Evolutionary conservation across 495 filamentous ascomycete genomes (phyloP).

Genomic region (Penicillium goetzii): DNA sequence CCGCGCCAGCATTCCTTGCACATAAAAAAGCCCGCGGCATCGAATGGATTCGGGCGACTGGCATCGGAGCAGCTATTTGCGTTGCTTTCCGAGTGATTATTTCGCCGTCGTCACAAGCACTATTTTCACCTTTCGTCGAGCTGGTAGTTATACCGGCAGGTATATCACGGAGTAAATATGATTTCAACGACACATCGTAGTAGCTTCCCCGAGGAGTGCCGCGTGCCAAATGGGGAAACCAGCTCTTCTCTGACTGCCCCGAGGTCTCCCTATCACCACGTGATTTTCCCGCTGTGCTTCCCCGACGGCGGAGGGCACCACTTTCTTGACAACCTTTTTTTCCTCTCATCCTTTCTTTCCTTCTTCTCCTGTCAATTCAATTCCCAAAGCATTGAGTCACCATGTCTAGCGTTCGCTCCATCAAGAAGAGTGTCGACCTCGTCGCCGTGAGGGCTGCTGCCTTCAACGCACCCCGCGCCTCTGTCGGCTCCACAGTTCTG

Average conservation of each 20-base stretch:
- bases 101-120: constrained; percentile 7
- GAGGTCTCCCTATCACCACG: constrained; percentile 41
- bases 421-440: constrained; percentile 40
- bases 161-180: not conserved
- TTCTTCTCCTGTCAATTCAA: constrained; percentile 28
- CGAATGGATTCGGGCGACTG: constrained; percentile 14
- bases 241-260: constrained; percentile 20
- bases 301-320: constrained; percentile 31
- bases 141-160: not conserved
- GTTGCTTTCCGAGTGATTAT: constrained; percentile 6
- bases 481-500: constrained; percentile 44
- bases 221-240: constrained; percentile 20
- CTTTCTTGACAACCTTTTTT: constrained; percentile 20
- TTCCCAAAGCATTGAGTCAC: constrained; percentile 28
- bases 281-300: constrained; percentile 48
- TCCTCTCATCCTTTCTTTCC: constrained; percentile 20
- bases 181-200: not conserved
- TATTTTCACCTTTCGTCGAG: not conserved
- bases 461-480: constrained; percentile 35
- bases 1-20: constrained; percentile 20
- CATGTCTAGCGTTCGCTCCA: constrained; percentile 42
- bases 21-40: constrained; percentile 13
- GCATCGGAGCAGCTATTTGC: constrained; percentile 12
- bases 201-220: constrained; percentile 11
- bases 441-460: constrained; percentile 36